These are phyloP conservation scores for Lactarius akahatsu DNA, from an alignment of 768 basidiomycete genomes.

Conservation along the genomic window DNA sequence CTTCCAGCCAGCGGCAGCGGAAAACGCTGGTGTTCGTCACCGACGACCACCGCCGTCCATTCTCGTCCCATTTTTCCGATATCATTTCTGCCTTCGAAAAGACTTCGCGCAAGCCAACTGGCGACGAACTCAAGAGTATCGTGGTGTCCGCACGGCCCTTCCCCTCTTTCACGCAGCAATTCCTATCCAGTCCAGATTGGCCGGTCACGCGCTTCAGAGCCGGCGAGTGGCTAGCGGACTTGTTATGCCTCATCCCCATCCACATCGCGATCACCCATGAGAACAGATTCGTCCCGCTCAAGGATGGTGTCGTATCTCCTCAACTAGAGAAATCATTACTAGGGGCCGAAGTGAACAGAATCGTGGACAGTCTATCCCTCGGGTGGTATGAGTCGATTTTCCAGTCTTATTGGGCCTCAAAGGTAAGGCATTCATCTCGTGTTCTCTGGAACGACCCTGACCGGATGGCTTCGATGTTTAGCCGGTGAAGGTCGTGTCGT, in stretches of 20 bases:
- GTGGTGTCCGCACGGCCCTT: constrained; percentile 38
- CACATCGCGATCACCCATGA: constrained; percentile 60
- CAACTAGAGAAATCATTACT: constrained; percentile 54
- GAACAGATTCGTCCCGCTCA: constrained; percentile 61
- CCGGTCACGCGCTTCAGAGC: constrained; percentile 43
- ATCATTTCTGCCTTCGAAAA: constrained; percentile 49
- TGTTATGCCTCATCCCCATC: constrained; percentile 63
- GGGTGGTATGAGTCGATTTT: constrained; percentile 69
- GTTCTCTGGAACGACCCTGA: background rate
- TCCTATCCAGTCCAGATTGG: constrained; percentile 21
- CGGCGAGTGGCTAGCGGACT: constrained; percentile 63
- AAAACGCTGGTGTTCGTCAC: constrained; percentile 48
- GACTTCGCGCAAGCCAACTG: constrained; percentile 53
- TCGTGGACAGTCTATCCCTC: constrained; percentile 56
- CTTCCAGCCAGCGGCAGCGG: constrained; percentile 33
- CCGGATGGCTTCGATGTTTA: constrained; percentile 30
- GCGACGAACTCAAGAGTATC: constrained; percentile 43
- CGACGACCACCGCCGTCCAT: constrained; percentile 38
- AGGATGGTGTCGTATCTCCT: constrained; percentile 53
- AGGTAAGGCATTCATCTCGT: constrained; percentile 36
- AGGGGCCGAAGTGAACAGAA: constrained; percentile 57
- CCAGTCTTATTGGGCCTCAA: constrained; percentile 60
- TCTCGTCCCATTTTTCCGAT: constrained; percentile 45
- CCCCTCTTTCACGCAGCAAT: constrained; percentile 30
- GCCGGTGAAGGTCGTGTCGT: constrained; percentile 65